phyloP scores from a whole-genome alignment of 1,139 yeast species.

The Zygoascus meyerae region DNA sequence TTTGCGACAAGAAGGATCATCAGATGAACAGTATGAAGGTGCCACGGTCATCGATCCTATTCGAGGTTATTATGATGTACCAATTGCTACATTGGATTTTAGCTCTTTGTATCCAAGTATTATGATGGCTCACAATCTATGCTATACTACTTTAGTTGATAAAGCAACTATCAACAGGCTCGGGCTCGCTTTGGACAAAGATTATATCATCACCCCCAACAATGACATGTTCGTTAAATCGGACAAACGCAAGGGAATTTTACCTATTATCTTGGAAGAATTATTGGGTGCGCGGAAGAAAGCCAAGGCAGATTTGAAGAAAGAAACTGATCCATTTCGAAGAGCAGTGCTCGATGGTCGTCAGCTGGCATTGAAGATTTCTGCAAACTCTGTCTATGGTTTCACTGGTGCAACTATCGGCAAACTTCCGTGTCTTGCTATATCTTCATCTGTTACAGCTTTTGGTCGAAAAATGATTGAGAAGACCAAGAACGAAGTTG shows the following conservation, averaged over 20 bases:
- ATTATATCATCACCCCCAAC: constrained; percentile 84
- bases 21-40: constrained; percentile 92
- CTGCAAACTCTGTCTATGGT: constrained; percentile 98
- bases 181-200: constrained; percentile 59
- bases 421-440: constrained; percentile 91
- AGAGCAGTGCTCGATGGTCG: constrained; percentile 94
- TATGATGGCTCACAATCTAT: constrained; percentile 98
- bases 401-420: constrained; percentile 99
- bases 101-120: constrained; percentile 94
- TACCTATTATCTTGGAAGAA: constrained; percentile 89
- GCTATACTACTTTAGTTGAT: constrained; percentile 83
- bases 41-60: constrained; percentile 97
- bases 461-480: constrained; percentile 98
- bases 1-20: constrained; percentile 71
- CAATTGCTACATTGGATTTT: constrained; percentile 96
- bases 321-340: constrained; percentile 90
- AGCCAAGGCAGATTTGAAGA: constrained; percentile 84
- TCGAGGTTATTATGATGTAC: constrained; percentile 93
- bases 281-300: constrained; percentile 85
- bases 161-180: constrained; percentile 63
- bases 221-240: constrained; percentile 88
- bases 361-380: constrained; percentile 90
- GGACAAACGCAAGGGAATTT: constrained; percentile 66
- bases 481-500: constrained; percentile 79
- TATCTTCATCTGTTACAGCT: constrained; percentile 91